Conservation (phyloP, 2,329 filamentous ascomycete species). For the Fusarium sp. region DNA sequence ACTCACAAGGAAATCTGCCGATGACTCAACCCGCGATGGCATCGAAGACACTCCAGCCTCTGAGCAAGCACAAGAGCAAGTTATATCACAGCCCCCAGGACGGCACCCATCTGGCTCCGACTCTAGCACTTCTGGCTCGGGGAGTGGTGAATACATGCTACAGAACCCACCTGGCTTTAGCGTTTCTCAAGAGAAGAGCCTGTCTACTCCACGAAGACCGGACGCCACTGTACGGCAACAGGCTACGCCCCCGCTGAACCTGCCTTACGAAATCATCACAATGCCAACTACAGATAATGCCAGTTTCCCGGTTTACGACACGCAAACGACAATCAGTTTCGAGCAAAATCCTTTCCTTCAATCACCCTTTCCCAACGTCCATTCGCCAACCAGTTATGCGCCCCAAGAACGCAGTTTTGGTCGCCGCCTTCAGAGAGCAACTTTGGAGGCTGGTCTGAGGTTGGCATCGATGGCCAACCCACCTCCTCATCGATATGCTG, state of each 20-base stretch:
- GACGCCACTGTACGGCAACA: conserved; percentile 23
- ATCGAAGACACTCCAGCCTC: background rate
- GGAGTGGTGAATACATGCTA: background rate
- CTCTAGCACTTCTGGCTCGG: conserved; percentile 10
- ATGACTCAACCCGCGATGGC: conserved; percentile 37
- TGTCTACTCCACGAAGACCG: conserved; percentile 17
- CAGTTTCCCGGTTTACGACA: conserved; percentile 57
- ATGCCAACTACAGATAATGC: conserved; percentile 62
- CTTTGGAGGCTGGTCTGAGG: conserved; percentile 69
- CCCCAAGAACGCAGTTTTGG: conserved; percentile 74
- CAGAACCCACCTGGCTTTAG: background rate
- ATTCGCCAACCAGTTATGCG: conserved; percentile 64
- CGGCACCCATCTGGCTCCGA: conserved; percentile 2
- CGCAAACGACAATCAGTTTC: conserved; percentile 29
- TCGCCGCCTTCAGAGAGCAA: conserved; percentile 72
- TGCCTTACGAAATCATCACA: conserved; percentile 59
- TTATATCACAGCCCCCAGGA: background rate
- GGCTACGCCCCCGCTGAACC: conserved; percentile 25
- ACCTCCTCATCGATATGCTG: conserved; percentile 58
- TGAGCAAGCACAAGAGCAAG: background rate
- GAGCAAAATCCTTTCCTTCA: conserved; percentile 17
- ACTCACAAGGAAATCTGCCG: conserved; percentile 59
- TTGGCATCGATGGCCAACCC: conserved; percentile 63
- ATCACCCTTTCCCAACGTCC: conserved; percentile 49
- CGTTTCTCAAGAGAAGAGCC: background rate